A percentile compares a stretch with the other conserved stretches of the same genome.
These are phyloP conservation scores for Globisporangium viniferum DNA, from an alignment of 352 stramenopile genomes.

Conservation along the genomic window DNA sequence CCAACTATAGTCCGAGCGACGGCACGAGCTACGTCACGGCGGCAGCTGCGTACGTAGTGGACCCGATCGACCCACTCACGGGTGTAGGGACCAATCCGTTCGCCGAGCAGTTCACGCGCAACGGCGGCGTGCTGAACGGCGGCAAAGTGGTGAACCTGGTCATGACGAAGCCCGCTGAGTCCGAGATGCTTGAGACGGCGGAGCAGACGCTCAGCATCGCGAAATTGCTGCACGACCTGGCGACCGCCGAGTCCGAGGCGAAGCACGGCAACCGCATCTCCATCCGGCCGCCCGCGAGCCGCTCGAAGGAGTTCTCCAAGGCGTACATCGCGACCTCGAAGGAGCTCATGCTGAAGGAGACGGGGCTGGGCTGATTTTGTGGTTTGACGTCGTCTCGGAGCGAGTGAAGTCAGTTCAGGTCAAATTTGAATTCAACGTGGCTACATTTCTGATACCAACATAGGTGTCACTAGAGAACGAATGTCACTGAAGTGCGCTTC, in stretches of 20 bases:
- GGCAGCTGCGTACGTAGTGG: constrained; percentile 16
- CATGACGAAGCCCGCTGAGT: constrained; percentile 27
- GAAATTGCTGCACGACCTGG: constrained; percentile 71
- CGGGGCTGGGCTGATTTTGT: constrained; percentile 21
- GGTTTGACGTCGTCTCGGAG: neutral
- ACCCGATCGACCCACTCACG: constrained; percentile 12
- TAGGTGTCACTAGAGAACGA: too few species aligned
- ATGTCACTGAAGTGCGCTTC: too few species aligned
- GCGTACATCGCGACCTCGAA: constrained; percentile 68
- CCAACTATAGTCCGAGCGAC: constrained; percentile 29
- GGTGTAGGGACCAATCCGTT: constrained; percentile 35
- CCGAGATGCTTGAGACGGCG: constrained; percentile 49
- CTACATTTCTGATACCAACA: too few species aligned
- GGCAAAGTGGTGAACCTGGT: constrained; percentile 34
- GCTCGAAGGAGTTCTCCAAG: constrained; percentile 65
- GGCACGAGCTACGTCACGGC: constrained; percentile 21
- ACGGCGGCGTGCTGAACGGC: constrained; percentile 46
- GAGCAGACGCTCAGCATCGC: constrained; percentile 76
- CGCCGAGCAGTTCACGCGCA: constrained; percentile 48
- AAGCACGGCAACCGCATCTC: constrained; percentile 63
- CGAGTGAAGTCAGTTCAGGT: neutral
- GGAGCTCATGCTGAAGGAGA: constrained; percentile 67
- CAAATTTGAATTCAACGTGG: neutral
- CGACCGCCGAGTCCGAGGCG: constrained; percentile 63
- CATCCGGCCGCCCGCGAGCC: constrained; percentile 35